Base-by-base conservation (phyloP, 2,329 filamentous ascomycete genomes). In the Reticulascus tulasneorum region DNA sequence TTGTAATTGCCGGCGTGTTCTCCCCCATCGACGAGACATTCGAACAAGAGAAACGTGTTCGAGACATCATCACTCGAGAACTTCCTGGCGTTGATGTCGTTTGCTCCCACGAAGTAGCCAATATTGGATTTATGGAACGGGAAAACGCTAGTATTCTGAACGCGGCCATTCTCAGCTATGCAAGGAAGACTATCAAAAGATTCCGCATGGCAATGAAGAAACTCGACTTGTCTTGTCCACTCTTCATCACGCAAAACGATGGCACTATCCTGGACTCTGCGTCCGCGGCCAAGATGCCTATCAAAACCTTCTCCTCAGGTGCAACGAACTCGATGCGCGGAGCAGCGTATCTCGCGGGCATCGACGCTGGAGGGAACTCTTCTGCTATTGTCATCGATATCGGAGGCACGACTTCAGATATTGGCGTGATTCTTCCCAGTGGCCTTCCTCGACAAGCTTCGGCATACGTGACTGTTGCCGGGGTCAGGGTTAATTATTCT, bases 61-160 rank as follows among this genome's bases (percentile, higher is more conserved):
- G 63, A 1, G 58, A 58, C 5, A 60, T 74, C n/a, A 47, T 74
- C 23, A 54, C 50, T 6, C 44, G 52, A 3, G 59, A 62, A 26
- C 51, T 71, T 1, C 61, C 64, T 0, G 63, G 54, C 0, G 59
- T 54, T 31, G 62, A 73, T 34, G 60, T 77, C 4, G 69, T 76
- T 4, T 63, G 64, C 33, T 73, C 71, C 9, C 67, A 67, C 32
- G 67, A 73, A 11, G 69, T 77, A 3, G 75, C 67, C 43, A 42
- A 37, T 16, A 54, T 73, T 9, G 73, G 61, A 24, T 76, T 79
- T 35, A 56, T 81, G 7, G 78, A 81, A 55, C 65, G 79, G 23
- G 79, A 83, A 52, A 83, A 83, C 47, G 78, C 79, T 1, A 71
- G 75, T 3, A 78, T 83, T 13, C 59, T 84, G 15, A 83, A 84